A percentile compares a stretch with the other conserved stretches of the same genome.
Evolutionary conservation across 2,329 filamentous ascomycete genomes (phyloP).

Genomic region (Chrysoporthe austroafricana): DNA sequence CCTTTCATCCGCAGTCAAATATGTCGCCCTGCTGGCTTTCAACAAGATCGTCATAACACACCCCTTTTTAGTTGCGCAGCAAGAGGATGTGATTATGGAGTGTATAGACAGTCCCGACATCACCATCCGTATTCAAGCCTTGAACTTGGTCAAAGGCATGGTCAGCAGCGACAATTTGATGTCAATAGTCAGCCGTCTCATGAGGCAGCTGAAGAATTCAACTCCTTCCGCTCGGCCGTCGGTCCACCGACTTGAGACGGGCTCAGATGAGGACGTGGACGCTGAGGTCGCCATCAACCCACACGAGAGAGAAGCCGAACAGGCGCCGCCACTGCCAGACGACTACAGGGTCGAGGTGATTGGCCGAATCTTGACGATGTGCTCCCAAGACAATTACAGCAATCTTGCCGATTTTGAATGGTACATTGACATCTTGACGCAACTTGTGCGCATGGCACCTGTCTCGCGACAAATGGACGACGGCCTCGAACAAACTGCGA

Average conservation of each 20-base stretch:
- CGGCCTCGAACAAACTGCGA: constrained; percentile 40
- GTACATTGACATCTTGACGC: constrained; percentile 90
- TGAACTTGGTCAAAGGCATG: constrained; percentile 93
- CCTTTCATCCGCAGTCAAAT: constrained; percentile 71
- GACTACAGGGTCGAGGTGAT: constrained; percentile 88
- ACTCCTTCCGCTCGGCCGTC: constrained; percentile 38
- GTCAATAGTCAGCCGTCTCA: constrained; percentile 81
- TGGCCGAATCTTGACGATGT: constrained; percentile 82
- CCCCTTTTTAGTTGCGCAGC: constrained; percentile 83
- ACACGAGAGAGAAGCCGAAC: constrained; percentile 41
- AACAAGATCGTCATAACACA: constrained; percentile 93
- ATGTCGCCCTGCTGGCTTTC: constrained; percentile 92
- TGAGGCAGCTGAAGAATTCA: constrained; percentile 78
- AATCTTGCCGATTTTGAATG: constrained; percentile 92
- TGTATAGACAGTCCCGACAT: constrained; percentile 97
- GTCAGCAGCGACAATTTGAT: constrained; percentile 85
- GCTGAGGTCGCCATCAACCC: constrained; percentile 48
- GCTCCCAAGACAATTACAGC: constrained; percentile 83
- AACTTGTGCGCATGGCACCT: constrained; percentile 75
- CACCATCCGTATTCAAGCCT: constrained; percentile 88
- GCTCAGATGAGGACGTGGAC: constrained; percentile 55
- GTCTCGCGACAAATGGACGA: constrained; percentile 47
- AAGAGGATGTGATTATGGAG: constrained; percentile 94
- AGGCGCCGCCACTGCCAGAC: constrained; percentile 71
- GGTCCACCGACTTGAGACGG: constrained; percentile 35